Base-by-base conservation (phyloP, 2,329 filamentous ascomycete species). In the Pseudocercospora musae region DNA sequence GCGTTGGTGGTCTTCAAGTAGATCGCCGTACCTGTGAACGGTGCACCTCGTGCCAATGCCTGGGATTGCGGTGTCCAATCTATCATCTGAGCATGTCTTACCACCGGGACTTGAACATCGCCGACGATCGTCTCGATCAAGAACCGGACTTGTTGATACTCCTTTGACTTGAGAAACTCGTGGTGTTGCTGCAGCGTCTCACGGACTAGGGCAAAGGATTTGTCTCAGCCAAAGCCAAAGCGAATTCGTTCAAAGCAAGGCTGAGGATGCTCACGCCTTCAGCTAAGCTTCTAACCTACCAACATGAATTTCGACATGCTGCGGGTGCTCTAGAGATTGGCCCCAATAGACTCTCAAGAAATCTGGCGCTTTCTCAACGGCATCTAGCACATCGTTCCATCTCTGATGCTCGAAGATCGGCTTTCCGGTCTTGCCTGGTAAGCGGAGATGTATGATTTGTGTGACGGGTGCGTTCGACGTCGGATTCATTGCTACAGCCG, bases 391-490 rank as follows among this genome's bases (percentile, higher is more conserved):
- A 18, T 60, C 44, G 29, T 62, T 52, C 60, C 60, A 62, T 40
- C 50, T 42, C 15, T 27, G 25, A 20, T 54, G 25, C 40, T 60
- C 58, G 50, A 54, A 57, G 1, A 66, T 33, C 11, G 54, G 40
- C 27, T 25, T 48, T 10, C 44, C 55, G 31, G 58, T 56, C 44
- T 62, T 42, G 18, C n/a, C 25, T 4, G 20, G 54, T 53, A 56
- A 7, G 53, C 49, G 58, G 1, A 65, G 42, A 49, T 62, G 60
- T 18, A 62, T 52, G 49, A 65, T 63, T 42, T 65, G 63, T 18
- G 63, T 65, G 52, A 61, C 33, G 15, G 37, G 48, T 10, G 86
- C 86, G 86, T 67, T 29, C 10, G 48, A 25, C 15, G 48, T 52
- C 8, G 48, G 48, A 52, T 52, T 25, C 48, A 29, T 29, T 29